Conservation (phyloP, 805 yeast genomes). For the Yarrowia phangngaensis region DNA sequence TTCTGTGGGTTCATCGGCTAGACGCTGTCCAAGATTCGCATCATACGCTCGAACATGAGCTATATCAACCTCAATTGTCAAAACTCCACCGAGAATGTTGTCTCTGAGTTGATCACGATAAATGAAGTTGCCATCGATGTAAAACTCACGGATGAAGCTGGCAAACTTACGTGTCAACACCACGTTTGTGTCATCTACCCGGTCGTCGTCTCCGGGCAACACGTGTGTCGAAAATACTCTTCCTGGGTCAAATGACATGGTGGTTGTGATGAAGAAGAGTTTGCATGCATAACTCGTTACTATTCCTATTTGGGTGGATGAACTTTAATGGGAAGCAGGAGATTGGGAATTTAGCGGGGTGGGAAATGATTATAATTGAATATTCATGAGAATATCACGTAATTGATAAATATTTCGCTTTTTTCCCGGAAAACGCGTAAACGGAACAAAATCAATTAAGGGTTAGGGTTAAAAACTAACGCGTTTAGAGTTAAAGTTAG, state of each 20-base stretch:
- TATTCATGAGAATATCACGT: no score
- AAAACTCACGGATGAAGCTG: conserved; percentile 77
- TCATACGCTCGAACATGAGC: conserved; percentile 84
- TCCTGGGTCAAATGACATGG: conserved; percentile 43
- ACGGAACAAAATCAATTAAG: no score
- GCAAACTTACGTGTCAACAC: conserved; percentile 49
- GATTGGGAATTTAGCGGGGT: no score
- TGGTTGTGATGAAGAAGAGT: conserved; percentile 1
- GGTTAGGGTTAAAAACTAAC: no score
- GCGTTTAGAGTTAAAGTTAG: no score
- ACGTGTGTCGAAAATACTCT: conserved; percentile 60
- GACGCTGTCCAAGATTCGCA: conserved; percentile 80
- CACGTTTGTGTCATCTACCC: conserved; percentile 44
- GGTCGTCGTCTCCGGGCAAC: conserved; percentile 73
- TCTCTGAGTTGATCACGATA: conserved; percentile 87
- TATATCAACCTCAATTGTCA: conserved; percentile 66
- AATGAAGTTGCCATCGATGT: conserved; percentile 74
- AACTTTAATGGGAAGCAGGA: no score
- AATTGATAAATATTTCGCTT: no score
- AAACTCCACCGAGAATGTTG: conserved; percentile 72
- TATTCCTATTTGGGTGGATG: conserved; percentile 21
- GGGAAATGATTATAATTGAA: no score
- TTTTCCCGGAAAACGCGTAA: no score
- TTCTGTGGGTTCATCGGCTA: conserved; percentile 82
- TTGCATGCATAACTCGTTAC: no score